A percentile compares a stretch with the other conserved stretches of the same genome.
Evolutionary conservation across 495 filamentous ascomycete species (phyloP).

Genomic region (Lentithecium fluviatile): DNA sequence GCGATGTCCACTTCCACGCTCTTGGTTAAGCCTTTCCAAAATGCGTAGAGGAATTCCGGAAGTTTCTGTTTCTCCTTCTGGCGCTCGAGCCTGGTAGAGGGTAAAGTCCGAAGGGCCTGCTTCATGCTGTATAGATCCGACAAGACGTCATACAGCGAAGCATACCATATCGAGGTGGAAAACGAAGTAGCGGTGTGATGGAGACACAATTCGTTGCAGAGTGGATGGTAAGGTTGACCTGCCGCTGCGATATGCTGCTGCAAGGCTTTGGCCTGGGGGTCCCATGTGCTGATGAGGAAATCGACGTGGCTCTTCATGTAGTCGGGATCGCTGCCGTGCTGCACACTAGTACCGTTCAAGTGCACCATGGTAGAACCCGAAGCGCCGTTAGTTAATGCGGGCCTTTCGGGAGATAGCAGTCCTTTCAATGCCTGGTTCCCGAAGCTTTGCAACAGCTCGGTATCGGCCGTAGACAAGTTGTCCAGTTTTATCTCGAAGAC

Average conservation of each 20-base stretch:
- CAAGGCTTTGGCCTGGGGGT: too few relatives aligned
- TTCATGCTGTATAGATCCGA: conserved; percentile 46
- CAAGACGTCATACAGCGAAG: conserved; percentile 52
- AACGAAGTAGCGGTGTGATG: conserved; percentile 22
- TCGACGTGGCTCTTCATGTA: neutral
- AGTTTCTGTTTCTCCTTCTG: conserved; percentile 20
- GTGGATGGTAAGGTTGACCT: conserved; percentile 56
- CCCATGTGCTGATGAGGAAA: neutral
- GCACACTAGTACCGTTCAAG: too few relatives aligned
- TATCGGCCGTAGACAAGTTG: conserved; percentile 56
- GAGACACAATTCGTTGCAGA: conserved; percentile 61
- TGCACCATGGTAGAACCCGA: too few relatives aligned
- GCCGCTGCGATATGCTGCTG: too few relatives aligned
- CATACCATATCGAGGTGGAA: conserved; percentile 47
- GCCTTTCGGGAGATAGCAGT: neutral
- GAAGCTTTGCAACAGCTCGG: conserved; percentile 44
- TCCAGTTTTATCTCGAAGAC: conserved; percentile 50
- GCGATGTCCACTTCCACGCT: conserved; percentile 4
- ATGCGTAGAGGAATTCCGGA: conserved; percentile 4
- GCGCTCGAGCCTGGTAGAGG: conserved; percentile 10
- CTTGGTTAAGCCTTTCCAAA: neutral
- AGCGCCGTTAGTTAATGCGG: neutral
- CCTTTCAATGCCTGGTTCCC: neutral
- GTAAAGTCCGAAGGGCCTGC: conserved; percentile 18
- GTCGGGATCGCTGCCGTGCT: neutral